A percentile compares a stretch with the other conserved stretches of the same genome.
Conservation (phyloP, 1,284 basidiomycete genomes). For the Exobasidium rhododendri region DNA sequence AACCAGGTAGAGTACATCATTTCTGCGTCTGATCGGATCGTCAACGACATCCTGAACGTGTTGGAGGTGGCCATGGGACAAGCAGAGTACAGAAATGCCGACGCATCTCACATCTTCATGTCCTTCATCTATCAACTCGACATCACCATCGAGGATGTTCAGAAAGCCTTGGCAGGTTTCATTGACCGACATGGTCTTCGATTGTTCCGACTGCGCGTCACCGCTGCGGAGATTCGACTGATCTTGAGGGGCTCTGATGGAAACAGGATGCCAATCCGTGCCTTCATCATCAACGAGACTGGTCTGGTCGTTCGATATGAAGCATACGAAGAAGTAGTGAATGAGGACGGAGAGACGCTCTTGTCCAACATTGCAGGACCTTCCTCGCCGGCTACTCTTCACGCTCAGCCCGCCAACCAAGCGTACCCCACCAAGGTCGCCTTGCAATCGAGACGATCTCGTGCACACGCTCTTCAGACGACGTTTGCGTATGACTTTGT, state of each 20-base stretch:
- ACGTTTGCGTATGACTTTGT: slow-evolving; percentile 99
- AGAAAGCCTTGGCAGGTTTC: slow-evolving; percentile 92
- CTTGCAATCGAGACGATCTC: slow-evolving; percentile 97
- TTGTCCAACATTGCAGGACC: slow-evolving; percentile 57
- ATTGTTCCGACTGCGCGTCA: slow-evolving; percentile 95
- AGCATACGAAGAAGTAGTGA: slow-evolving; percentile 97
- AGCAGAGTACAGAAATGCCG: slow-evolving; percentile 50
- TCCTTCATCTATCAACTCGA: slow-evolving; percentile 96
- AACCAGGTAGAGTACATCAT: slow-evolving; percentile 95
- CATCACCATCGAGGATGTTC: slow-evolving; percentile 91
- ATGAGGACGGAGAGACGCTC: slow-evolving; percentile 88
- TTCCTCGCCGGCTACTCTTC: slow-evolving; percentile 30
- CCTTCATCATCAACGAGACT: slow-evolving; percentile 96
- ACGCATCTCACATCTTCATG: slow-evolving; percentile 61
- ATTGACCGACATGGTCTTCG: slow-evolving; percentile 90
- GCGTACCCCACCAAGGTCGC: slow-evolving; percentile 96
- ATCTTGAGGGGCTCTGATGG: slow-evolving; percentile 81
- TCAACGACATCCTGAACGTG: slow-evolving; percentile 89
- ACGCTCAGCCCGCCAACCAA: slow-evolving; percentile 19
- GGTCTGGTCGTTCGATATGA: slow-evolving; percentile 98
- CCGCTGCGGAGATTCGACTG: slow-evolving; percentile 93
- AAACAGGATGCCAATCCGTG: slow-evolving; percentile 82
- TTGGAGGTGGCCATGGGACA: slow-evolving; percentile 64
- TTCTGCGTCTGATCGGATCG: slow-evolving; percentile 93
- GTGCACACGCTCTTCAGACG: slow-evolving; percentile 97